Conservation (phyloP, 164 flowering plant species). For the Taxillus chinensis region DNA sequence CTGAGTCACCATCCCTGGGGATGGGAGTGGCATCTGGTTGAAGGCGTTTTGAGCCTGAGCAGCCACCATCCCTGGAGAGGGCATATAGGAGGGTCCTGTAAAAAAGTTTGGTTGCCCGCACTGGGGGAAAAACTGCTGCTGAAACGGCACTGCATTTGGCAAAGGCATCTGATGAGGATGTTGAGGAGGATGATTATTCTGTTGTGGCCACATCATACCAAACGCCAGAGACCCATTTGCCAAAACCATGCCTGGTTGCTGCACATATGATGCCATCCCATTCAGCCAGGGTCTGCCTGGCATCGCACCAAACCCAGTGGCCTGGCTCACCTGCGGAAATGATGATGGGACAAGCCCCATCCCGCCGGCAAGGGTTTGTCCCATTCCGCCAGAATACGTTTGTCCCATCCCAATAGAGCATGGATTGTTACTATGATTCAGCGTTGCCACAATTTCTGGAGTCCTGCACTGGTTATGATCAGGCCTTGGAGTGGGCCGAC, state of each 20-base stretch:
- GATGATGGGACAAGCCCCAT: conserved; percentile 15
- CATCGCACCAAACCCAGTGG: conserved; percentile 7
- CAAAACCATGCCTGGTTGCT: conserved; percentile 20
- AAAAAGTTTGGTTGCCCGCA: conserved; percentile 26
- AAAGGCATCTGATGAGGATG: conserved; percentile 31
- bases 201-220: conserved; percentile 28
- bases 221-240: conserved; percentile 26
- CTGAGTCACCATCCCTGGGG: background rate
- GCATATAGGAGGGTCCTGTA: conserved; percentile 18
- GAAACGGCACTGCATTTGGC: conserved; percentile 23
- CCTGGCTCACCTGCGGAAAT: conserved; percentile 15
- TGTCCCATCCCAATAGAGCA: conserved; percentile 11
- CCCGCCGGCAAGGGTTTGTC: conserved; percentile 9
- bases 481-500: conserved; percentile 4
- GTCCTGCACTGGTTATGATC: conserved; percentile 11
- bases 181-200: conserved; percentile 16
- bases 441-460: conserved; percentile 11
- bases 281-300: conserved; percentile 27
- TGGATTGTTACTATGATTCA: conserved; percentile 13
- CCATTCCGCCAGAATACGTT: conserved; percentile 9
- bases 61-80: conserved; percentile 21
- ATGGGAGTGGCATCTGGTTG: no score
- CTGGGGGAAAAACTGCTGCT: conserved; percentile 33
- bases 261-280: conserved; percentile 27
- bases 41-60: conserved; percentile 13